Evolutionary conservation across 345 rosid species (phyloP), one percentile per base, ranked within the genome.

Genomic region (Rhizophora apiculata): DNA sequence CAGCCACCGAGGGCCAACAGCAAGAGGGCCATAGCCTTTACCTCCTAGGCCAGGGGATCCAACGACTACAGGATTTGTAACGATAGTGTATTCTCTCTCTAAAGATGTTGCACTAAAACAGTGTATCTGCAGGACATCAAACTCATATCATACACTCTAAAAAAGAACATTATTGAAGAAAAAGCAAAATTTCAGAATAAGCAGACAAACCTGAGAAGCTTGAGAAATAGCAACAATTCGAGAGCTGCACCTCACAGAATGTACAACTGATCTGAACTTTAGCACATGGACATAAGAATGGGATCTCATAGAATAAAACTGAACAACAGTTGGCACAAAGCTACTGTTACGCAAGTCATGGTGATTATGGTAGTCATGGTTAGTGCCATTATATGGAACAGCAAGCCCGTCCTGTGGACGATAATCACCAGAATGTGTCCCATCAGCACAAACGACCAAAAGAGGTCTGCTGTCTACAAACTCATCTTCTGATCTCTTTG

Each of bases 1-100:
- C 80, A 95, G 78, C 99, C 97, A 95, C 72, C 99, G 82, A 51
- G 93, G 87, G 70, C 96, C 97, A 77, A 95, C 96, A 0, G 96
- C 99, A 70, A 95, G 88, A 66, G 99, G 97, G 30, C 99, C 97
- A 69, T 83, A 88, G 68, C 97, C 99, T 74, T 82, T 72, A 70
- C 90, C 89, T 67, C 87, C 95, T 61, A 82, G 66, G 69, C 77
- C 82, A 75, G 84, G 80, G 62, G 63, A 68, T 51, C 86, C 80
- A 55, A 63, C 49, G 26, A 69, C 65, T 32, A 95, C 81, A 59
- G 89, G 83, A 74, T 95, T 88, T 74, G 96, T 89, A 66, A 81
- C 79, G 71, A 92, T 87, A 53, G 72, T 87, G 75, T 88, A 87
- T 51, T 81, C 83, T 76, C 64, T 81, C 79, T 82, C 84, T 53